These are phyloP conservation scores for Seiridium unicorne DNA, from an alignment of 2,329 filamentous ascomycete species.

Conservation along the genomic window DNA sequence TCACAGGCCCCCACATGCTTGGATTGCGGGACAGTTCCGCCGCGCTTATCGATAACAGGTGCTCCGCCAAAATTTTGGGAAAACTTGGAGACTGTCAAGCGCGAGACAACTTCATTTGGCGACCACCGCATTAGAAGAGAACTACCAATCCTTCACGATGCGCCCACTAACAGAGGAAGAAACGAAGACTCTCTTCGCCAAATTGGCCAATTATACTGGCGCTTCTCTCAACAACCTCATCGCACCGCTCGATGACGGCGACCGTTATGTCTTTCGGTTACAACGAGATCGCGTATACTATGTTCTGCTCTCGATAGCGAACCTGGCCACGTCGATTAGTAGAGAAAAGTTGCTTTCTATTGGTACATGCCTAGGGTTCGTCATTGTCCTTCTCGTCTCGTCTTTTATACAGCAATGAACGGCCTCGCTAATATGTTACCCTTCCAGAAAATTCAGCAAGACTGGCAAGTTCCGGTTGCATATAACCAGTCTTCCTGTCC, in stretches of 20 bases:
- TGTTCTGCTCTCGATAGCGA: constrained; percentile 83
- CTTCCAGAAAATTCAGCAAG: constrained; percentile 89
- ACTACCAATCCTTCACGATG: constrained; percentile 1
- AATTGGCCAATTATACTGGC: constrained; percentile 92
- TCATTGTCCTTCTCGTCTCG: not conserved
- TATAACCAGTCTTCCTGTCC: constrained; percentile 82
- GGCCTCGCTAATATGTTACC: too few species aligned
- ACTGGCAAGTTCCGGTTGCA: constrained; percentile 93
- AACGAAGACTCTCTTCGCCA: constrained; percentile 80
- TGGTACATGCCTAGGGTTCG: constrained; percentile 77
- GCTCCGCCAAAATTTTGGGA: constrained; percentile 9
- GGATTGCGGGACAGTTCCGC: not conserved
- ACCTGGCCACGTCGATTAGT: constrained; percentile 82
- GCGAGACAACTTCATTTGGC: not conserved
- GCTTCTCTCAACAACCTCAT: constrained; percentile 83
- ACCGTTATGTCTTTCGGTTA: constrained; percentile 83
- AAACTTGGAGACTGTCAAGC: constrained; percentile 7
- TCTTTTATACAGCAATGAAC: not conserved
- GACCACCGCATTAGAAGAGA: not conserved
- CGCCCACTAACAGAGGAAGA: constrained; percentile 16
- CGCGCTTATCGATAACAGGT: constrained; percentile 4
- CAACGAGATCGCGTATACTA: constrained; percentile 67
- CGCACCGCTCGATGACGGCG: constrained; percentile 65
- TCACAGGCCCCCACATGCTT: not conserved
- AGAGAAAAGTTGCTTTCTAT: constrained; percentile 80